Evolutionary conservation across 2,329 filamentous ascomycete species (phyloP).

Genomic region (Didymella lethalis): DNA sequence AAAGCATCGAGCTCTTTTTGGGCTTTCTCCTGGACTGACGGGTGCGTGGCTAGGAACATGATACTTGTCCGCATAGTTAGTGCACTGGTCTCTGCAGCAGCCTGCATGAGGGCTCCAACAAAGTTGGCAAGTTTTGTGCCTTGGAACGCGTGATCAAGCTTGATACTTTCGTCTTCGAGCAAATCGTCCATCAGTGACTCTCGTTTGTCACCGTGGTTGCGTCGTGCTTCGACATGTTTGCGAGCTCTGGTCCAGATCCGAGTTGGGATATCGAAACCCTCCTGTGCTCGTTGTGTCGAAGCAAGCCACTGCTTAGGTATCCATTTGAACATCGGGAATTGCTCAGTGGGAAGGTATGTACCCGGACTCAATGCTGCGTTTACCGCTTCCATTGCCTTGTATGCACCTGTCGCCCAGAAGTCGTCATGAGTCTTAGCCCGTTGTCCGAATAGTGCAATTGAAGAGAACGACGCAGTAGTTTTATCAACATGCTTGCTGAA

Average conservation of each 20-base stretch:
- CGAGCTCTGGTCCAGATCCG: conserved; percentile 31
- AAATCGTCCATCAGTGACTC: conserved; percentile 39
- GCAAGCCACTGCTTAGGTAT: conserved; percentile 30
- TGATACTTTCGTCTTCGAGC: conserved; percentile 28
- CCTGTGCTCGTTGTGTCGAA: conserved; percentile 25
- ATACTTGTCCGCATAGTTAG: conserved; percentile 30
- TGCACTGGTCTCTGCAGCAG: conserved; percentile 34
- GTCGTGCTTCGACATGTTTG: conserved; percentile 28
- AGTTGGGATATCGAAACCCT: conserved; percentile 23
- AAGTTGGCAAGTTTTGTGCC: conserved; percentile 30
- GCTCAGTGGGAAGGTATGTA: conserved; percentile 32
- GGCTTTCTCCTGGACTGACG: conserved; percentile 33
- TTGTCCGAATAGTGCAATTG: conserved; percentile 34
- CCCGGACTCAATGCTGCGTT: conserved; percentile 29
- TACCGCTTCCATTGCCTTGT: conserved; percentile 30
- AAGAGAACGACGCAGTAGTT: conserved; percentile 30
- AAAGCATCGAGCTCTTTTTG: conserved; percentile 30
- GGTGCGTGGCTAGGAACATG: conserved; percentile 35
- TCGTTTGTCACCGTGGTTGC: conserved; percentile 31
- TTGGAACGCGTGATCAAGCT: conserved; percentile 23
- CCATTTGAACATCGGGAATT: conserved; percentile 38
- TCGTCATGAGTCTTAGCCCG: conserved; percentile 27
- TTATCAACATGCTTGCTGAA: conserved; percentile 45
- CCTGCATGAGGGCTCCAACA: conserved; percentile 33
- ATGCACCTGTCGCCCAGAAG: conserved; percentile 35